Conservation (phyloP, 116 monocot species). For the Cymodocea nodosa region DNA sequence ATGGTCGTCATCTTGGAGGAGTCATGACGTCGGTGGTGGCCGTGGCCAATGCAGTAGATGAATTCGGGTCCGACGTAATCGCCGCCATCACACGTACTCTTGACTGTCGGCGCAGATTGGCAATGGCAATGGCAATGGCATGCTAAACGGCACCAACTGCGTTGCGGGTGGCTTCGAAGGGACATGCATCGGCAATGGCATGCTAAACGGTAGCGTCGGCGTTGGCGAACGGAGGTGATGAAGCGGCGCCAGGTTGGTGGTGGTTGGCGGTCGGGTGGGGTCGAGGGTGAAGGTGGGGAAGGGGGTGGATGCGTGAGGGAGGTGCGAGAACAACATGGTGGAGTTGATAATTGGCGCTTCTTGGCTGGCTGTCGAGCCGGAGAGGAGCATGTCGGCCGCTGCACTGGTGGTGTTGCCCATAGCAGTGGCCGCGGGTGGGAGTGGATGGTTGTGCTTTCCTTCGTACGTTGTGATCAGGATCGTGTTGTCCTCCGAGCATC, state of each 20-base stretch:
- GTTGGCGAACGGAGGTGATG: neutral
- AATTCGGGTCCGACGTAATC: slow-evolving; percentile 40
- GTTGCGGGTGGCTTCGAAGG: neutral
- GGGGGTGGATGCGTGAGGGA: slow-evolving; percentile 24
- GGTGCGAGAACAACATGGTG: slow-evolving; percentile 1
- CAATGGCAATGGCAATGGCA: no score
- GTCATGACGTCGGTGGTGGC: slow-evolving; percentile 22
- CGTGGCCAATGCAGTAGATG: slow-evolving; percentile 33
- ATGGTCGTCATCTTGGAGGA: neutral
- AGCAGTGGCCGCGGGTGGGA: slow-evolving; percentile 36
- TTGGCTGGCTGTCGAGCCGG: slow-evolving; percentile 25
- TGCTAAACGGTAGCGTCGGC: slow-evolving; percentile 4
- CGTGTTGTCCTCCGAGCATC: slow-evolving; percentile 48
- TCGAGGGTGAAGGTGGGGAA: slow-evolving; percentile 35
- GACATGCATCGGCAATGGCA: slow-evolving; percentile 11
- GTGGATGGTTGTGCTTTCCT: slow-evolving; percentile 72
- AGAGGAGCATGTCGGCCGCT: slow-evolving; percentile 55
- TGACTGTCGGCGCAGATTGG: slow-evolving; percentile 11
- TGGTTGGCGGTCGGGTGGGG: slow-evolving; percentile 22
- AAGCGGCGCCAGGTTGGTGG: slow-evolving; percentile 3
- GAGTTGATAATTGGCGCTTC: slow-evolving; percentile 4
- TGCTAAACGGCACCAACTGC: neutral
- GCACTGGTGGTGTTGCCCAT: slow-evolving; percentile 54
- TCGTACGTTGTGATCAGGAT: slow-evolving; percentile 55
- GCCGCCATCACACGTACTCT: slow-evolving; percentile 43